Evolutionary conservation across 148 eudicot genomes (phyloP).

Genomic region (Persicaria maculosa): DNA sequence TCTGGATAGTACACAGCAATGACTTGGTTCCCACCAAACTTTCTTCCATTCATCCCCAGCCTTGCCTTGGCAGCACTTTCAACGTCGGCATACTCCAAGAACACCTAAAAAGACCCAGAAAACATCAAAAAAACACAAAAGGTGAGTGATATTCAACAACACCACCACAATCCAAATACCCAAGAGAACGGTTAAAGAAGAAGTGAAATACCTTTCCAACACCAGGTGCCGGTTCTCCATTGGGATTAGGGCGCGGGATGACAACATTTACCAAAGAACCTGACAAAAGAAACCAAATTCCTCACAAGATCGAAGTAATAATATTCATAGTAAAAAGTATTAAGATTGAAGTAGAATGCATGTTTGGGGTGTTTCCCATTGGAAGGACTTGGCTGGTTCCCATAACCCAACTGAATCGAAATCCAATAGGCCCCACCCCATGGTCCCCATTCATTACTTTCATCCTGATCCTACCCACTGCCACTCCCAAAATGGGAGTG

Average conservation of each 20-base stretch:
- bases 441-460: too few species aligned
- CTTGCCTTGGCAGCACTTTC: slow-evolving; percentile 72
- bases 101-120: slow-evolving; percentile 41
- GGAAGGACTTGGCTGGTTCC: background rate
- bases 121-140: background rate
- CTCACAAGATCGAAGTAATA: background rate
- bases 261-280: slow-evolving; percentile 72
- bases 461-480: too few species aligned
- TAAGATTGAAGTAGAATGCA: background rate
- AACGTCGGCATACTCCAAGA: slow-evolving; percentile 70
- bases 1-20: slow-evolving; percentile 74
- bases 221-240: slow-evolving; percentile 68
- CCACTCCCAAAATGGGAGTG: too few species aligned
- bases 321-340: background rate
- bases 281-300: slow-evolving; percentile 15
- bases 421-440: too few species aligned
- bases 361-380: background rate
- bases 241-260: slow-evolving; percentile 79
- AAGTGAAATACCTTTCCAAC: slow-evolving; percentile 56
- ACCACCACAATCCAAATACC: background rate
- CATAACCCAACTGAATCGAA: too few species aligned
- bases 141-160: background rate
- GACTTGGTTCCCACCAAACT: slow-evolving; percentile 75
- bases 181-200: background rate
- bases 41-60: slow-evolving; percentile 73